Base-by-base conservation (phyloP, 1,284 basidiomycete genomes). In the Trichosporon asahii region DNA sequence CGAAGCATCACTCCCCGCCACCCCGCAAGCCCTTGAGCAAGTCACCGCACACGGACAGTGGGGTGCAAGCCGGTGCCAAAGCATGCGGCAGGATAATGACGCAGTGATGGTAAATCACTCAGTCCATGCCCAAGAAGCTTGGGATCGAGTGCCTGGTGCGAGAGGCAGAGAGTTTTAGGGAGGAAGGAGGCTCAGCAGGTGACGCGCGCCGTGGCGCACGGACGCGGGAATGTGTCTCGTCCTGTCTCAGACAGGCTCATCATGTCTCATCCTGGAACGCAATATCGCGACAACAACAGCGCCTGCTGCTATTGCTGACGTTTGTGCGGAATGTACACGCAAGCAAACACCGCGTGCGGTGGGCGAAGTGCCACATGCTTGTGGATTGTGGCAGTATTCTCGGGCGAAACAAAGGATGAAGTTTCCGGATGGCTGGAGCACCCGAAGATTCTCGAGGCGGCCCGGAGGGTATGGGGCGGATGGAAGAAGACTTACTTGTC, bases 191-290 rank as follows among this genome's bases (percentile, higher is more conserved):
- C n/a, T n/a, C 25, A 21, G n/a, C 55, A 60, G 15, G 25, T 27
- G 55, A 21, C 55, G 14, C 55, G 14, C 55, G 55, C 57, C 27
- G n/a, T 11, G 18, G 23, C 27, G 57, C 29, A 61, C 57, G n/a
- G 57, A n/a, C 27, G 29, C 57, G 9, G 57, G 23, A 23, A 53
- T 53, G 23, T 53, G 49, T 53, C 49, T 53, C 21, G 12, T 11
- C 49, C 49, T 11, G 49, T 53, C 49, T 53, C 49, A 53, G 21
- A 18, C 21, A 3, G 21, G 7, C 21, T 53, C 49, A 23, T 8
- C 57, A 31, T 27, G 57, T 61, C 29, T 31, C 27, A 61, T 61
- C 57, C 57, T 61, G 57, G 15, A n/a, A 61, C 57, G 57, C 29
- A 18, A 31, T 23, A 3, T 31, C 21, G 15, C 49, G 40, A 44